These are phyloP conservation scores for Penicillium sp. DNA, from an alignment of 2,329 filamentous ascomycete genomes.

Conservation along the genomic window DNA sequence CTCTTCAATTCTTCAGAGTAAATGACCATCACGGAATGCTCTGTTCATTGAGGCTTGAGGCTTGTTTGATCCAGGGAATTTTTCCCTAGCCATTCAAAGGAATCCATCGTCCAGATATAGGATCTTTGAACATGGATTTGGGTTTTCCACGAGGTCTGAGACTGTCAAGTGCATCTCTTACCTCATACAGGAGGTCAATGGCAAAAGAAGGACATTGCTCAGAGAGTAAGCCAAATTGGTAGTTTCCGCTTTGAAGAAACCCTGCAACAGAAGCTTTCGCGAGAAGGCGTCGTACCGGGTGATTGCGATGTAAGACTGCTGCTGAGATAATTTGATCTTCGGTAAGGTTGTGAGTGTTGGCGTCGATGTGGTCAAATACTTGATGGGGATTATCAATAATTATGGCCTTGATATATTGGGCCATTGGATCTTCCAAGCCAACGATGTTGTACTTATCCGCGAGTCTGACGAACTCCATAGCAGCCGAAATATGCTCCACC, in stretches of 20 bases:
- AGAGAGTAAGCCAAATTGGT: too few relatives aligned
- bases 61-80: too few relatives aligned
- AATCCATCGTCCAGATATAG: too few relatives aligned
- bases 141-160: too few relatives aligned
- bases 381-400: too few relatives aligned
- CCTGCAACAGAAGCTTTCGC: conserved; percentile 2
- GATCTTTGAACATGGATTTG: neutral
- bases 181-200: conserved; percentile 5
- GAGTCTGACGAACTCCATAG: conserved; percentile 12
- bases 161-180: neutral
- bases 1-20: too few relatives aligned
- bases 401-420: conserved; percentile 4
- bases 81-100: too few relatives aligned
- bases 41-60: too few relatives aligned
- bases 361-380: neutral
- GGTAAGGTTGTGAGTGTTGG: conserved; percentile 2
- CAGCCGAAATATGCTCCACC: conserved; percentile 4
- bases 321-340: conserved; percentile 2
- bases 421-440: neutral
- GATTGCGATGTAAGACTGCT: neutral
- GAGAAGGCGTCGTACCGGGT: conserved; percentile 6
- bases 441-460: conserved; percentile 11
- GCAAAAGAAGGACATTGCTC: neutral
- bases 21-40: too few relatives aligned
- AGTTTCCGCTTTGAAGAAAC: neutral